phyloP scores from a whole-genome alignment of 345 rosid genomes.

The Camelina laxa region DNA sequence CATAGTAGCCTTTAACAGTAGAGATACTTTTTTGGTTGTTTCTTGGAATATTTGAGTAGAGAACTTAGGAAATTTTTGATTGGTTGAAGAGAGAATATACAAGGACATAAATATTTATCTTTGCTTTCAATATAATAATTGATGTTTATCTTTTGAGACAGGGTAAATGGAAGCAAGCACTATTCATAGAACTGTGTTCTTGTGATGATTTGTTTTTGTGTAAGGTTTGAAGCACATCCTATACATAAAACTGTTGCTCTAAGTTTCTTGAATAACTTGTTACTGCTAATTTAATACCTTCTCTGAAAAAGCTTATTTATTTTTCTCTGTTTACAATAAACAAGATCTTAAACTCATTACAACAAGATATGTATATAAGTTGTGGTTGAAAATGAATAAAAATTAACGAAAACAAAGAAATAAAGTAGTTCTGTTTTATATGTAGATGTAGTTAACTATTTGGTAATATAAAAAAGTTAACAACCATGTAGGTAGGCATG shows the following conservation, averaged over 20 bases:
- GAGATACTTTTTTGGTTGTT: slow-evolving; percentile 22
- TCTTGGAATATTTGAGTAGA: slow-evolving; percentile 32
- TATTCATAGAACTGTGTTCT: background rate
- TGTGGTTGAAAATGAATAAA: background rate
- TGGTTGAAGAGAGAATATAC: slow-evolving; percentile 29
- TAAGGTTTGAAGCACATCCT: background rate
- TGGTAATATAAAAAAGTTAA: background rate
- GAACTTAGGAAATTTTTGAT: slow-evolving; percentile 30
- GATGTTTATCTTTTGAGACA: slow-evolving; percentile 13
- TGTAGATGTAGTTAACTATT: background rate
- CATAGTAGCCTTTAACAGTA: slow-evolving; percentile 26
- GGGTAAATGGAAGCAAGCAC: slow-evolving; percentile 9
- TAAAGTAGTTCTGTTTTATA: background rate
- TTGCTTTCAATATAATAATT: slow-evolving; percentile 4
- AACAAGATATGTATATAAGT: background rate
- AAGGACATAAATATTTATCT: slow-evolving; percentile 14
- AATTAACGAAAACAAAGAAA: background rate
- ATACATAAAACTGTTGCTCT: background rate
- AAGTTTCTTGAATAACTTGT: background rate
- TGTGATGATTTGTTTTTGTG: no score
- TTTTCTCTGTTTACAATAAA: background rate
- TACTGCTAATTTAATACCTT: background rate
- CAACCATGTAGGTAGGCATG: no score
- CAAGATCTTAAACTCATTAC: background rate
- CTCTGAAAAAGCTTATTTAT: background rate